These are phyloP conservation scores for Metschnikowia hibisci DNA, from an alignment of 805 yeast genomes.

Conservation along the genomic window DNA sequence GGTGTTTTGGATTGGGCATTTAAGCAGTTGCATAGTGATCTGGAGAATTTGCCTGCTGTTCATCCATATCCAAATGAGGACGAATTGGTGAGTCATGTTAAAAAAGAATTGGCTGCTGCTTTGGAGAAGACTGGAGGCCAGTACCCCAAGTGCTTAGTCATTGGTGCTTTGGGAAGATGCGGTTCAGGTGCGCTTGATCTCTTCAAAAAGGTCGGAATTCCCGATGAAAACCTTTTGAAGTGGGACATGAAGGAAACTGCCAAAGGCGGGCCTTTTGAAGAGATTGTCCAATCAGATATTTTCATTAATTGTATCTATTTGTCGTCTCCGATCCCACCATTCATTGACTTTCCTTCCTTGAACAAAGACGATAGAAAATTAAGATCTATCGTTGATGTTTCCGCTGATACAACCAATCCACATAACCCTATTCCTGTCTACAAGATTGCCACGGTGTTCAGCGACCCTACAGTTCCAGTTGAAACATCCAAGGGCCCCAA, in stretches of 20 bases:
- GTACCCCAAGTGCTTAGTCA: constrained; percentile 77
- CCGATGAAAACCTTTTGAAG: constrained; percentile 74
- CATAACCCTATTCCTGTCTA: constrained; percentile 97
- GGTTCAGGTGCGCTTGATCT: constrained; percentile 95
- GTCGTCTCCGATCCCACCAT: constrained; percentile 91
- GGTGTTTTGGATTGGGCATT: constrained; percentile 94
- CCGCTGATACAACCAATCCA: constrained; percentile 98
- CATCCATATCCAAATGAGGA: constrained; percentile 79
- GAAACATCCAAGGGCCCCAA: constrained; percentile 77
- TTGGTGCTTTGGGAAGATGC: constrained; percentile 98
- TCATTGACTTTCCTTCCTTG: constrained; percentile 65
- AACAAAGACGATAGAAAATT: constrained; percentile 68
- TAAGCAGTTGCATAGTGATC: constrained; percentile 69
- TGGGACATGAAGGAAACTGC: constrained; percentile 99
- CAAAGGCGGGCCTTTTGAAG: constrained; percentile 94
- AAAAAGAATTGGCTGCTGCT: constrained; percentile 54
- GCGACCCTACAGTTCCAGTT: constrained; percentile 85
- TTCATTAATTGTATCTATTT: constrained; percentile 95
- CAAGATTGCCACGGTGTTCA: constrained; percentile 82
- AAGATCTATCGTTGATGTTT: constrained; percentile 92
- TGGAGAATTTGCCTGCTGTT: constrained; percentile 72
- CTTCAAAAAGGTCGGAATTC: constrained; percentile 78
- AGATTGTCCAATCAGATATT: constrained; percentile 82
- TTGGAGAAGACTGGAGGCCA: constrained; percentile 53
- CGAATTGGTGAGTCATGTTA: constrained; percentile 69